A percentile compares a stretch with the other conserved stretches of the same genome.
These are phyloP conservation scores for Halocafeteria seosinensis DNA, from an alignment of 108 stramenopile species.

Conservation along the genomic window DNA sequence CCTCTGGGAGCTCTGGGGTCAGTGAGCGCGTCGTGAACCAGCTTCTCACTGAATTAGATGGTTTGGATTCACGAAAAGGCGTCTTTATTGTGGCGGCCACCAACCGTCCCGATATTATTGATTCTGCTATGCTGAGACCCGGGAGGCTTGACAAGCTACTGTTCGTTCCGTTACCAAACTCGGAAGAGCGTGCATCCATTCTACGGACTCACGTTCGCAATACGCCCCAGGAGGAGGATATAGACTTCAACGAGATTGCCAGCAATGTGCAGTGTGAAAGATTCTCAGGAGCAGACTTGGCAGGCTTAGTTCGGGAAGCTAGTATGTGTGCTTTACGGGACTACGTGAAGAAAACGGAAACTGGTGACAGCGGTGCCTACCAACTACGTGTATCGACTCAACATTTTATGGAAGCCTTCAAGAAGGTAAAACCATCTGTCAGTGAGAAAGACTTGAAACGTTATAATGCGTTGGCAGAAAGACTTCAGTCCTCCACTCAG, in stretches of 20 bases:
- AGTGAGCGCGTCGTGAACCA: constrained; percentile 99
- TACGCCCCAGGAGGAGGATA: constrained; percentile 6
- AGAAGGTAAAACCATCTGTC: constrained; percentile 12
- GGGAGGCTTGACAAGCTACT: constrained; percentile 39
- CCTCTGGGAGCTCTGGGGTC: constrained; percentile 74
- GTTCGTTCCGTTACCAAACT: constrained; percentile 25
- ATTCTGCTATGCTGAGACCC: constrained; percentile 41
- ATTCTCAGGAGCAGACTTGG: constrained; percentile 40
- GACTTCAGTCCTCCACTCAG: too few relatives aligned
- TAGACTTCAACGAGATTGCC: constrained; percentile 26
- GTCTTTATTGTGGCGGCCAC: constrained; percentile 43
- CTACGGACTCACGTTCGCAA: constrained; percentile 16
- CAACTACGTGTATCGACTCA: neutral
- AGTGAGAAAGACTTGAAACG: neutral
- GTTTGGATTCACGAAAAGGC: constrained; percentile 54
- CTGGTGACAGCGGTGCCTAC: neutral
- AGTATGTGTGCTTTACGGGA: constrained; percentile 29
- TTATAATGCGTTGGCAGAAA: neutral
- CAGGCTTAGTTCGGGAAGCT: constrained; percentile 35
- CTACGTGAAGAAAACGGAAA: neutral
- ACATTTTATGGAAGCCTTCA: constrained; percentile 17
- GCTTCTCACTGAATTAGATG: constrained; percentile 84
- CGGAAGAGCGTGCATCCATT: constrained; percentile 29
- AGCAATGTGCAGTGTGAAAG: constrained; percentile 19
- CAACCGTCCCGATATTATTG: constrained; percentile 41